Evolutionary conservation across 2,329 filamentous ascomycete species (phyloP), one percentile per base, ranked within the genome.

Genomic region (Capronia americana): DNA sequence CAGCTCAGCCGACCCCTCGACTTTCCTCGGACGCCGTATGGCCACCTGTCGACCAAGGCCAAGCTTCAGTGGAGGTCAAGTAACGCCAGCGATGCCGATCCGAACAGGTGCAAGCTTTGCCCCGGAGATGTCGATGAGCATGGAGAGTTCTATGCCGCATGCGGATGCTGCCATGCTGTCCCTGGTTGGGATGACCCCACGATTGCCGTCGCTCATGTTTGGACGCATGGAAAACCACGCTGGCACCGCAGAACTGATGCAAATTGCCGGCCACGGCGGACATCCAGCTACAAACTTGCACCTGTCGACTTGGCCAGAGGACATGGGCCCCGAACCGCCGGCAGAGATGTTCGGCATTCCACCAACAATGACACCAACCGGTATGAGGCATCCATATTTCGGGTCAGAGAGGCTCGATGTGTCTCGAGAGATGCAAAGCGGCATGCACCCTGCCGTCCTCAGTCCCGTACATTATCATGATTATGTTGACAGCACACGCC

Each of bases 281-380:
- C 41, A 44, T 46, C 61, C 55, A 8, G 63, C 41, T 20, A 20
- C 12, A 32, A 44, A 17, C 11, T 10, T 64, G 26, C 44, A 57
- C 28, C 17, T 38, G 44, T 44, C 61, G 46, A n/a, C 41, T 44
- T 70, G 68, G 68, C n/a, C 54, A 20, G 64, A 54, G 44, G 57
- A 66, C 26, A 64, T 68, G 65, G 65, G 51, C 44, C 61, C 65
- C 7, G 65, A 57, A 4, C 56, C 68, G 14, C 51, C 63, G 12
- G 57, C 67, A 11, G 59, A 61, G 23, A 65, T 70, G n/a, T 70
- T 66, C 23, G 65, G 61, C 12, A 34, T 70, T 10, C 50, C 46
- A 10, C 53, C 55, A 8, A 61, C 61, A 24, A 60, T 68, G 56
- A 26, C 51, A 20, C 51, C 61, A 20, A 53, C 41, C 3, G 54